phyloP scores from a whole-genome alignment of 1,139 yeast genomes.

The Lodderomyces theae region DNA sequence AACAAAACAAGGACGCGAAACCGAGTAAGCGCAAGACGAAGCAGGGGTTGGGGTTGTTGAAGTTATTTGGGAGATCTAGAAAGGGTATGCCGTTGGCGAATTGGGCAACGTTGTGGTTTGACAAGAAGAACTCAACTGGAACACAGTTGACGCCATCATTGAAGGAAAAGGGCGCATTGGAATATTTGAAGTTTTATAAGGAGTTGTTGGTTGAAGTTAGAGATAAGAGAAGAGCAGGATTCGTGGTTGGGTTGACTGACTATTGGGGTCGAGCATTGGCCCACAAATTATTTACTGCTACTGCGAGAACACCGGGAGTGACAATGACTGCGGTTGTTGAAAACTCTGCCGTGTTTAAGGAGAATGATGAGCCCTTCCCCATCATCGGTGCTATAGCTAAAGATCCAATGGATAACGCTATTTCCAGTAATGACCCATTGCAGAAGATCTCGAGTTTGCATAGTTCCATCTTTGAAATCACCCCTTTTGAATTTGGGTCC shows the following conservation, averaged over 20 bases:
- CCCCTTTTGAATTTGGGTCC: conserved; percentile 61
- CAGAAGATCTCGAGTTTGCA: conserved; percentile 20
- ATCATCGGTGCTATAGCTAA: conserved; percentile 37
- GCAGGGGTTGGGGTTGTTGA: neutral
- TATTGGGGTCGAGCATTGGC: conserved; percentile 67
- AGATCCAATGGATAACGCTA: conserved; percentile 18
- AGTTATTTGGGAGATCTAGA: neutral
- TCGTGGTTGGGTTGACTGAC: conserved; percentile 59
- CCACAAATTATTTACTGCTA: conserved; percentile 40
- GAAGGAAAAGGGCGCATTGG: neutral
- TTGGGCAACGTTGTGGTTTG: neutral
- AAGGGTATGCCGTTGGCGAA: neutral
- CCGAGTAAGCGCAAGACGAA: neutral
- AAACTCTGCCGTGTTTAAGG: conserved; percentile 18
- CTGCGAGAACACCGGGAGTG: conserved; percentile 35
- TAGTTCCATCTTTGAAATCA: conserved; percentile 50
- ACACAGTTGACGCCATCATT: neutral
- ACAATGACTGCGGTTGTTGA: conserved; percentile 23
- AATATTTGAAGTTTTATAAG: conserved; percentile 44
- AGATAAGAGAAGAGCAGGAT: conserved; percentile 52
- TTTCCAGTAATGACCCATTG: neutral
- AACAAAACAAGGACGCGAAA: neutral
- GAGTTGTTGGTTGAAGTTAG: conserved; percentile 52
- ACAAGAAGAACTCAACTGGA: neutral
- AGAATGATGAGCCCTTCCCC: conserved; percentile 41